phyloP scores from a whole-genome alignment of 78 protist genomes.

The Dictyostelium intermedium region DNA sequence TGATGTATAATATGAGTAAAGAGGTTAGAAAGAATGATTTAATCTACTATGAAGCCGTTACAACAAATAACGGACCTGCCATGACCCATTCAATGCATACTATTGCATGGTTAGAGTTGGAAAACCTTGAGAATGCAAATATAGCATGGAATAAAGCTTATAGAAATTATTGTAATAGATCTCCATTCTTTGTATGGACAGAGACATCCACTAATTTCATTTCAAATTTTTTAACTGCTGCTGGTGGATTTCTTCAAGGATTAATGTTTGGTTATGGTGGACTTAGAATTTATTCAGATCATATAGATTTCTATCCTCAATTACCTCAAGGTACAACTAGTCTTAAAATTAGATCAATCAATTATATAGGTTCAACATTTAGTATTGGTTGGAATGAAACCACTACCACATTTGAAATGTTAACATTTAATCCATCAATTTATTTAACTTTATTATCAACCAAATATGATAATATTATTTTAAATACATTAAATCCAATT shows the following conservation, averaged over 20 bases:
- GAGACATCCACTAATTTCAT: constrained; percentile 48
- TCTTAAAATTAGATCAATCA: not conserved
- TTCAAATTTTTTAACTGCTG: too few relatives aligned
- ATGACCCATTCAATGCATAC: constrained; percentile 75
- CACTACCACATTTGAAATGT: not conserved
- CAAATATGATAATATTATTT: not conserved
- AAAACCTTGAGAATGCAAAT: not conserved
- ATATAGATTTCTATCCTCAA: constrained; percentile 22
- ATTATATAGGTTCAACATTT: not conserved
- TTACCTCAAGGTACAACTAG: not conserved
- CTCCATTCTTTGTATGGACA: constrained; percentile 76
- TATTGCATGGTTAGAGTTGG: constrained; percentile 69
- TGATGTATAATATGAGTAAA: constrained; percentile 55
- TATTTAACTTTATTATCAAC: not conserved
- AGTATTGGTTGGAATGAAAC: constrained; percentile 15
- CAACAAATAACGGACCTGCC: constrained; percentile 54
- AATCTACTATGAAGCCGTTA: constrained; percentile 14
- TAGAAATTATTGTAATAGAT: not conserved
- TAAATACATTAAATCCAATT: not conserved
- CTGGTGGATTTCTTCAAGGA: constrained; percentile 70
- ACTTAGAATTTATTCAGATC: constrained; percentile 1
- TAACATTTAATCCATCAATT: not conserved
- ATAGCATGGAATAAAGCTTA: constrained; percentile 11
- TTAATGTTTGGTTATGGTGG: constrained; percentile 66
- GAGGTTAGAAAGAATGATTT: constrained; percentile 51